Percentiles rank a stretch among this genome's conserved stretches.
Evolutionary conservation across 139 green algal genomes (phyloP).

Genomic region (Gonium pectorale): DNA sequence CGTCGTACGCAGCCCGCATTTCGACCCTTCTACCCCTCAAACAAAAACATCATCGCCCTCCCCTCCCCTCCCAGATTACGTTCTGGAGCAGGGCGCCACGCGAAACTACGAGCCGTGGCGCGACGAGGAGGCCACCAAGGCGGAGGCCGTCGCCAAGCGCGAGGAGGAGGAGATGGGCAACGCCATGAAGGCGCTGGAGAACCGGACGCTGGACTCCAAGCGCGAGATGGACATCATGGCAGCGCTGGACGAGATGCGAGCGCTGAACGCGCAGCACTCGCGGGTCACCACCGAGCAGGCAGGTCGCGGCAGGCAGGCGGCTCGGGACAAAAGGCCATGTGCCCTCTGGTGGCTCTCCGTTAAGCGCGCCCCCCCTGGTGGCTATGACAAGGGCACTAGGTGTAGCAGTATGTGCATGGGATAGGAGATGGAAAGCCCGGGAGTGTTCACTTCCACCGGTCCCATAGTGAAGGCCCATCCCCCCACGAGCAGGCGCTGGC

Average conservation of each 20-base stretch:
- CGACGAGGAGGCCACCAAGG: slow-evolving; percentile 69
- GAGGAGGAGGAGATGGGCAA: slow-evolving; percentile 96
- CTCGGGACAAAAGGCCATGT: too few relatives aligned
- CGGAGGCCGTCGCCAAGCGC: slow-evolving; percentile 52
- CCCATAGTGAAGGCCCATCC: too few relatives aligned
- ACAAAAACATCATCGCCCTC: too few relatives aligned
- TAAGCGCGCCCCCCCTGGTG: too few relatives aligned
- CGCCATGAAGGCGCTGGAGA: slow-evolving; percentile 97
- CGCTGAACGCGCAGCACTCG: slow-evolving; percentile 72
- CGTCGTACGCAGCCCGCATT: too few relatives aligned
- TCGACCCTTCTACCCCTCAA: too few relatives aligned
- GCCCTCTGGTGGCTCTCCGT: too few relatives aligned
- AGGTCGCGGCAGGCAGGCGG: too few relatives aligned
- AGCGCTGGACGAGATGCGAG: slow-evolving; percentile 94
- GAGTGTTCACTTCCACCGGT: too few relatives aligned
- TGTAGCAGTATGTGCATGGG: too few relatives aligned
- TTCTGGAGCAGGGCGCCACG: slow-evolving; percentile 91
- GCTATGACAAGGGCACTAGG: too few relatives aligned
- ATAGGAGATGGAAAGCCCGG: too few relatives aligned
- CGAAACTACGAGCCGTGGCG: slow-evolving; percentile 97
- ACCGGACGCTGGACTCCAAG: slow-evolving; percentile 93
- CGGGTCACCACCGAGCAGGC: slow-evolving; percentile 69
- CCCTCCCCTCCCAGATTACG: slow-evolving; percentile 81
- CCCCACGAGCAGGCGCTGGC: slow-evolving; percentile 72
- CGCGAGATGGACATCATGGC: slow-evolving; percentile 97